Conservation (phyloP, 768 basidiomycete genomes). For the Suillus hirtellus region DNA sequence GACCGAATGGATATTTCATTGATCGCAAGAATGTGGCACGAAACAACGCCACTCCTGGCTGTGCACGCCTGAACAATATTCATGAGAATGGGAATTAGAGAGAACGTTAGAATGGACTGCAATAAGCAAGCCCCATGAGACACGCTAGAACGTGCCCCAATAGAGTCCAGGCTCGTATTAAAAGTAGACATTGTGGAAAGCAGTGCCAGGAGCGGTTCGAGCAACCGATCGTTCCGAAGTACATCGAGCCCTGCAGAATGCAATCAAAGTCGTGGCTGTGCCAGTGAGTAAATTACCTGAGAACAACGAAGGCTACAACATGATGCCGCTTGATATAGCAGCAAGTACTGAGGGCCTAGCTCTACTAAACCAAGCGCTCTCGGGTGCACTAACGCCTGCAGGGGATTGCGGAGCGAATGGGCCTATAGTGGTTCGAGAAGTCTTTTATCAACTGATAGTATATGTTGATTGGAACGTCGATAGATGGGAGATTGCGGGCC, state of each 20-base stretch:
- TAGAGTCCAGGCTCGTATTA: constrained; percentile 9
- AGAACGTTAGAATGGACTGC: not conserved
- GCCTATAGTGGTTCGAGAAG: not conserved
- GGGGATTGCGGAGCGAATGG: not conserved
- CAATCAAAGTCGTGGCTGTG: not conserved
- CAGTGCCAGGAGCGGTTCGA: not conserved
- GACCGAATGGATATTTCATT: constrained; percentile 5
- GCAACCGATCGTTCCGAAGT: not conserved
- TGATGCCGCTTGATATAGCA: constrained; percentile 1
- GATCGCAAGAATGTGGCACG: not conserved
- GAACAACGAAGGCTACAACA: not conserved
- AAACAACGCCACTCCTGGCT: not conserved
- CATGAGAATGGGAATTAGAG: not conserved
- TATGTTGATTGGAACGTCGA: not conserved
- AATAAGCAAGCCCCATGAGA: constrained; percentile 7
- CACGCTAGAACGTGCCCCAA: not conserved
- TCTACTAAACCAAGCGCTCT: not conserved
- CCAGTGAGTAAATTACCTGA: not conserved
- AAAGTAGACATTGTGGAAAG: constrained; percentile 2
- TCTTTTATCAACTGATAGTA: not conserved
- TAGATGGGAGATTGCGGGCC: constrained; percentile 3
- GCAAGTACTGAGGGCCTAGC: constrained; percentile 2
- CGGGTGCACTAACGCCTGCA: not conserved
- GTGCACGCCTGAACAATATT: constrained; percentile 5
- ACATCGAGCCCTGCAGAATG: constrained; percentile 6